Conservation (phyloP, 1,284 basidiomycete species). For the Wallemia hederae region DNA sequence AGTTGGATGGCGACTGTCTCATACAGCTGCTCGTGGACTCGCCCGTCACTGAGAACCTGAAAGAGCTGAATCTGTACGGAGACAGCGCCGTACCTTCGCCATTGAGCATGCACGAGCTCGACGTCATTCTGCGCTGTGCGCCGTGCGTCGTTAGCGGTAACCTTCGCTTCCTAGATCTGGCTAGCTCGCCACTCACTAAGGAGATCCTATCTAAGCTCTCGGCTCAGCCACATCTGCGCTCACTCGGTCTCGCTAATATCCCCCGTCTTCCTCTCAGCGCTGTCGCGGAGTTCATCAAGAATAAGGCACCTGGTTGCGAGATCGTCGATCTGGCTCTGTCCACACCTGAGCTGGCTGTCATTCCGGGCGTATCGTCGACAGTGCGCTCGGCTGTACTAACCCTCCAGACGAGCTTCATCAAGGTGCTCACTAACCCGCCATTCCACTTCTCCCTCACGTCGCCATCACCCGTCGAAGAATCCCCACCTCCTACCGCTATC, state of each 20-base stretch:
- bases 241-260: conserved; percentile 64
- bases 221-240: conserved; percentile 44
- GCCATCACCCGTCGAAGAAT: conserved; percentile 13
- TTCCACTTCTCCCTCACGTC: conserved; percentile 26
- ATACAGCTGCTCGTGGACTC: conserved; percentile 40
- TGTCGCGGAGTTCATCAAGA: conserved; percentile 37
- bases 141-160: conserved; percentile 52
- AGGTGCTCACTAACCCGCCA: conserved; percentile 47
- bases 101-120: conserved; percentile 36
- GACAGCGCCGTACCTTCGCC: conserved; percentile 63
- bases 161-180: conserved; percentile 66
- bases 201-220: conserved; percentile 19
- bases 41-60: conserved; percentile 28
- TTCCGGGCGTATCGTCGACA: conserved; percentile 25
- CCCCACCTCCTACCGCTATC: conserved; percentile 34
- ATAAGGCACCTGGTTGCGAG: conserved; percentile 48
- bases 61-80: conserved; percentile 64
- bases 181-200: conserved; percentile 42
- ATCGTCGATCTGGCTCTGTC: conserved; percentile 56
- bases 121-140: conserved; percentile 35
- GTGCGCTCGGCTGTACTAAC: conserved; percentile 21
- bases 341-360: conserved; percentile 33
- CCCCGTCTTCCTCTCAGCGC: conserved; percentile 34
- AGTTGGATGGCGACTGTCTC: conserved; percentile 50
- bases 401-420: conserved; percentile 30